Base-by-base conservation (phyloP, 164 flowering plant species). In the Vitis amurensis region DNA sequence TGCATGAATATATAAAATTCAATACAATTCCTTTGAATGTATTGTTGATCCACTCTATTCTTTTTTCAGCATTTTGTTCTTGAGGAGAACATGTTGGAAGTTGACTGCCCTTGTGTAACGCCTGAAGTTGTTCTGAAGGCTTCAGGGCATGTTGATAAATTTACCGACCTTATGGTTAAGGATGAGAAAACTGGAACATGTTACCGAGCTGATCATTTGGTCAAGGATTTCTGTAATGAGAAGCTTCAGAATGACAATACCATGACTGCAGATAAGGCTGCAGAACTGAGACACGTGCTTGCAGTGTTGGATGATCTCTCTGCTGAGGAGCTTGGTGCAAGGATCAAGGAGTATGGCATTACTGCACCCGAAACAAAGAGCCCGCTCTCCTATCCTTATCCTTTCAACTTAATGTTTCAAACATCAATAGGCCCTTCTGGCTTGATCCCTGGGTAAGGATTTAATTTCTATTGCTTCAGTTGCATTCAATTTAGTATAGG, bases 101-200 rank as follows among this genome's bases (percentile, higher is more conserved):
- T 95, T 71, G 98, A 93, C 69, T 91, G 99, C 72, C 98, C 99
- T 1, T 90, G 98, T 78, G 99, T 95, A 59, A 95, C 99, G 12
- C 98, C 98, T 3, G 99, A 93, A 77, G 77, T 83, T 66, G 98
- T 95, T 17, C 81, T 95, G 61, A 93, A 89, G 80, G 99, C 99
- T n/a, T 95, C 99, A 5, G 98, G 99, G 67, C 99, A 95, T 80
- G 99, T 95, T 56, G 99, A 95, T 16, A 95, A 93, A 77, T 95
- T 95, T 72, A 95, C 97, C 37, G 99, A 95, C 69, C 97, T 95
- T 47, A 93, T 95, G 99, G 99, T 93, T 12, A 94, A 94, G 82
- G 98, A 94, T 82, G 97, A 91, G 72, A 91, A 88, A 71, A 91
- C 97, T 2, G 97, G 97, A 49, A 86, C 89, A 11, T 92, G 97